Base-by-base conservation (phyloP, 345 rosid species). In the Gynandropsis gynandra region DNA sequence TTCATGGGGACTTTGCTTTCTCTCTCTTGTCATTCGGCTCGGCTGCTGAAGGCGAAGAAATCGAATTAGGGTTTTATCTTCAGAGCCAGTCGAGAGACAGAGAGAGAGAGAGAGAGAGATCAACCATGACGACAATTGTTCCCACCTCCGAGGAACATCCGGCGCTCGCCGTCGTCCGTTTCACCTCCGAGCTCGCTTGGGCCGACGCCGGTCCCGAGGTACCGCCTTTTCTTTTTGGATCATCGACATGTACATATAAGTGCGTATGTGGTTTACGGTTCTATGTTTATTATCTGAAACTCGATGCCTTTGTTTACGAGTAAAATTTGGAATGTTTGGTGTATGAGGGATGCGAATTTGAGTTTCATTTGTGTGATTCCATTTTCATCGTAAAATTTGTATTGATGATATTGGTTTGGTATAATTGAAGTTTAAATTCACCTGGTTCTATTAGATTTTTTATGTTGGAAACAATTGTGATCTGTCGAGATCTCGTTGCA, bases 141-240 rank as follows among this genome's bases (percentile, higher is more conserved):
- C 99, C 94, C 1, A 88, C 89, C 40, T 83, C 99, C 55, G 99
- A 93, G 66, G 99, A 93, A 54, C 92, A 85, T 56, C 92, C 95
- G 0, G 76, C 80, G 5, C 87, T 93, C 67, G 53, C 94, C 42
- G 96, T 88, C 43, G 99, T 88, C 29, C 97, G 82, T 46, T 88
- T 80, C 79, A 81, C 96, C 43, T 80, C 96, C 35, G 92, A 88
- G 56, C 85, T 93, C 36, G 72, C 97, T 51, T 93, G 97, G 97
- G 90, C 92, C 15, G 97, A 88, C 62, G 96, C 99, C 53, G 96
- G 99, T 64, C 83, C 95, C 37, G 99, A 85, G 95, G 97, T 85
- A 61, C 41, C 20, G 1, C 27, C 42, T 16, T 42, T 7, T 14
- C n/a, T 42, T 24, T 24, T 2, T 24, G 29, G 29, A 24, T 24